A percentile compares a stretch with the other conserved stretches of the same genome.
Evolutionary conservation across 1,139 yeast species (phyloP).

Genomic region (Geotrichum bryndzae): DNA sequence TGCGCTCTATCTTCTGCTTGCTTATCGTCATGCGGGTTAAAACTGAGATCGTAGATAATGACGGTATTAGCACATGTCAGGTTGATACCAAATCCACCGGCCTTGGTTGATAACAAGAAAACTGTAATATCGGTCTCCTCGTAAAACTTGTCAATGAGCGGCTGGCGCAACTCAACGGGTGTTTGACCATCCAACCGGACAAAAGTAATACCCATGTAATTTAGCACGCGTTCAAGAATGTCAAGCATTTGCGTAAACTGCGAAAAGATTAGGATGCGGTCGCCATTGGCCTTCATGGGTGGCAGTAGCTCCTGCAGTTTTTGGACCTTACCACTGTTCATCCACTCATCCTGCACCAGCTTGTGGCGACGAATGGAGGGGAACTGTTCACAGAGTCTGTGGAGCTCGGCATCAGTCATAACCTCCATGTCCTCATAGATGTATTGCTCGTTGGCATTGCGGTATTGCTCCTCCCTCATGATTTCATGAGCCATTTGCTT

Average conservation of each 20-base stretch:
- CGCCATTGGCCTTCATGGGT: conserved; percentile 53
- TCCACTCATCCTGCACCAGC: conserved; percentile 51
- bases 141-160: conserved; percentile 80
- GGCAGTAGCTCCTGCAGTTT: conserved; percentile 55
- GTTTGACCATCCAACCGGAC: conserved; percentile 91
- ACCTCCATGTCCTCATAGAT: conserved; percentile 91
- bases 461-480: conserved; percentile 75
- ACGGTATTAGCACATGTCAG: conserved; percentile 93
- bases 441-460: conserved; percentile 62
- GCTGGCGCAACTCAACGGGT: conserved; percentile 87
- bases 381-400: conserved; percentile 65
- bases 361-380: conserved; percentile 56
- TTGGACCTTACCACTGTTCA: conserved; percentile 71
- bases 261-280: conserved; percentile 78
- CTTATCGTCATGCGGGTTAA: conserved; percentile 96
- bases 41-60: conserved; percentile 84
- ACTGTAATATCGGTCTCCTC: conserved; percentile 79
- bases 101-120: conserved; percentile 84
- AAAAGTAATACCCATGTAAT: conserved; percentile 62
- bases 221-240: conserved; percentile 70
- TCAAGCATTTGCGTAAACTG: conserved; percentile 90
- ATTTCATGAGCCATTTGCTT: conserved; percentile 67
- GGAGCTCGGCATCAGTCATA: conserved; percentile 90
- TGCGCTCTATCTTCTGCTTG: conserved; percentile 99
- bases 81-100: conserved; percentile 97